phyloP scores from a whole-genome alignment of 768 basidiomycete species.

The Lenzites betulinus region DNA sequence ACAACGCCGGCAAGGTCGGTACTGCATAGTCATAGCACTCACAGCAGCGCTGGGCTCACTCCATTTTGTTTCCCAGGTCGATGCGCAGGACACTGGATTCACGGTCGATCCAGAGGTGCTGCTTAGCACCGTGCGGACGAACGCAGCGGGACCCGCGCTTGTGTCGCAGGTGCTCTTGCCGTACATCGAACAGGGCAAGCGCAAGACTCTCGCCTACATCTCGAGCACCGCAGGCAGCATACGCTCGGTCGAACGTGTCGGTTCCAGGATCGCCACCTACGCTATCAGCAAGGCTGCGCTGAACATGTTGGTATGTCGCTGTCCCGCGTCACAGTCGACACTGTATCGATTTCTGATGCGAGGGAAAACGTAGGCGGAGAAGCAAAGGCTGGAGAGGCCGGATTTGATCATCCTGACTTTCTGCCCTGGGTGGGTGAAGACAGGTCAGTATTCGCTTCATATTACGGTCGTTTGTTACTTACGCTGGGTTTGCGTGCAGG shows the following conservation, averaged over 20 bases:
- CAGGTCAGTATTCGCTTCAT: background rate
- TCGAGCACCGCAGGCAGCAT: constrained; percentile 11
- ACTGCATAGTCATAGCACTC: background rate
- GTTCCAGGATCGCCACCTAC: background rate
- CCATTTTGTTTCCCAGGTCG: constrained; percentile 7
- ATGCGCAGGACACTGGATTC: constrained; percentile 10
- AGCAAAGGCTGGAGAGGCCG: constrained; percentile 31
- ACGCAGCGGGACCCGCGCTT: constrained; percentile 37
- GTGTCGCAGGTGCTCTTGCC: constrained; percentile 37
- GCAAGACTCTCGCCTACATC: constrained; percentile 38
- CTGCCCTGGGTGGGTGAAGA: constrained; percentile 40
- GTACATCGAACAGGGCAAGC: constrained; percentile 33
- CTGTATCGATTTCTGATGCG: no score
- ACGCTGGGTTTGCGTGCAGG: background rate
- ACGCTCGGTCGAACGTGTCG: background rate
- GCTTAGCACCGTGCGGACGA: constrained; percentile 29
- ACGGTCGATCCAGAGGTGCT: constrained; percentile 28
- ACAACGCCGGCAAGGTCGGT: constrained; percentile 30
- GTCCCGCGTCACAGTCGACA: background rate
- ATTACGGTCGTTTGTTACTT: background rate
- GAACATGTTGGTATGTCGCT: constrained; percentile 32
- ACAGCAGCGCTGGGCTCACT: background rate
- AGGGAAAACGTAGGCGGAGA: constrained; percentile 2
- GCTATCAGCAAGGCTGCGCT: constrained; percentile 16
- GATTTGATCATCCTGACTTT: constrained; percentile 37